phyloP scores from a whole-genome alignment of 2,329 filamentous ascomycete genomes.

The Penicillium carneum region DNA sequence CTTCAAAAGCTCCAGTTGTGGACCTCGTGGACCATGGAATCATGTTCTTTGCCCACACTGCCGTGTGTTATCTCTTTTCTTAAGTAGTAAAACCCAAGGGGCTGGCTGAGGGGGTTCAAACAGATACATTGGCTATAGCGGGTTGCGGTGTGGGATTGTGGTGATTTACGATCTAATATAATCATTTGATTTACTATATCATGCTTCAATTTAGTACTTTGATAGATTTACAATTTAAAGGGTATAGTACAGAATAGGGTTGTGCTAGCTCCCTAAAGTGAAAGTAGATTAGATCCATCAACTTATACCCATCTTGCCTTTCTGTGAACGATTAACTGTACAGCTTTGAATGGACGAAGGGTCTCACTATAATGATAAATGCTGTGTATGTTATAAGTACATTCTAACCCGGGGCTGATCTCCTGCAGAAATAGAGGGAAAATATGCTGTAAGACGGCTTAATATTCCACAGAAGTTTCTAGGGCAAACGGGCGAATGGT shows the following conservation, averaged over 20 bases:
- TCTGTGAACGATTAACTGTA: not conserved
- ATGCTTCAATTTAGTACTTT: not conserved
- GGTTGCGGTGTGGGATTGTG: conserved; percentile 3
- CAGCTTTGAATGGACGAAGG: not conserved
- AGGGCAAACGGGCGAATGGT: not conserved
- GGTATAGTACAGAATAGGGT: not conserved
- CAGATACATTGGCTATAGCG: not conserved
- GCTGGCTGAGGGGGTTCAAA: not conserved
- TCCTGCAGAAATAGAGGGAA: not conserved
- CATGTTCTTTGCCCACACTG: not conserved
- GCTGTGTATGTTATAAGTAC: not conserved
- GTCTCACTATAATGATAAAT: not conserved
- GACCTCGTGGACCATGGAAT: not conserved
- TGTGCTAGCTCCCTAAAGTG: not conserved
- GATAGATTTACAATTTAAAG: not conserved
- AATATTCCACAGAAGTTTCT: not conserved
- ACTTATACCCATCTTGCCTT: not conserved
- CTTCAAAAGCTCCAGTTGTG: not conserved
- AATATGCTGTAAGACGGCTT: not conserved
- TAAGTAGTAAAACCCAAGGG: not conserved
- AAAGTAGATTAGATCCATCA: not conserved
- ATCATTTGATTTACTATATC: not conserved
- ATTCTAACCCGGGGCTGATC: not conserved
- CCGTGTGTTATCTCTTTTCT: not conserved
- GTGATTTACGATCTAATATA: not conserved